Base-by-base conservation (phyloP, 2,329 filamentous ascomycete genomes). In the Seiridium cupressi region DNA sequence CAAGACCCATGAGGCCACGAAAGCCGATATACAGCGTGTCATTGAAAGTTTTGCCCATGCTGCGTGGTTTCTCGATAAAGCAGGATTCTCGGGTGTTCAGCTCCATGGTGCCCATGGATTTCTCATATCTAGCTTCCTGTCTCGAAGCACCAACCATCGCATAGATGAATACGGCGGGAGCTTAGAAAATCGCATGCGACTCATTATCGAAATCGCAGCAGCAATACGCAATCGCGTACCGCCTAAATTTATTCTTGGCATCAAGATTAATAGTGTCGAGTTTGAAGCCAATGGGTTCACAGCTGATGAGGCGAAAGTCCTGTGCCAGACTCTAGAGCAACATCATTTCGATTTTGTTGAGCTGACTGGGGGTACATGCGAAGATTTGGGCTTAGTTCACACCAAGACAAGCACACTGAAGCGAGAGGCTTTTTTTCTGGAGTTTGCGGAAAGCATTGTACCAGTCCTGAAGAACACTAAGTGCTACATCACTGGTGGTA, bases 291-390 rank as follows among this genome's bases (percentile, higher is more conserved):
- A 77, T 44, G 81, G 81, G 0, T 79, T 84, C 38, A 71, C 74
- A 40, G 73, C 80, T 2, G 77, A 82, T 13, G 84, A 85, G 64
- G 79, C 81, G 2, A 74, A 73, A 42, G 67, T 76, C 46, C 73
- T 85, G 44, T 80, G 78, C 68, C 69, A 74, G 44, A 68, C 79
- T 34, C 73, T 85, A 1, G 82, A 85, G 66, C 67, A 73, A 55
- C 77, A 80, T 62, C 6, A 7, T 4, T 83, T 85, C 51, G 77
- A 84, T 68, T 82, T 84, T 64, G 81, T 87, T 8, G 84, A 87
- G 71, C 74, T 86, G 1, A 80, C 75, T 0, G 84, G 84, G n/a
- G 84, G 84, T 1, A 87, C 82, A 0, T 86, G 85, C 65, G 80
- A 87, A 71, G 70, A 76, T 36, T 65, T 81, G 1, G 80, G 76